phyloP scores from a whole-genome alignment of 2,329 filamentous ascomycete genomes.

The Botrytis sinoallii region DNA sequence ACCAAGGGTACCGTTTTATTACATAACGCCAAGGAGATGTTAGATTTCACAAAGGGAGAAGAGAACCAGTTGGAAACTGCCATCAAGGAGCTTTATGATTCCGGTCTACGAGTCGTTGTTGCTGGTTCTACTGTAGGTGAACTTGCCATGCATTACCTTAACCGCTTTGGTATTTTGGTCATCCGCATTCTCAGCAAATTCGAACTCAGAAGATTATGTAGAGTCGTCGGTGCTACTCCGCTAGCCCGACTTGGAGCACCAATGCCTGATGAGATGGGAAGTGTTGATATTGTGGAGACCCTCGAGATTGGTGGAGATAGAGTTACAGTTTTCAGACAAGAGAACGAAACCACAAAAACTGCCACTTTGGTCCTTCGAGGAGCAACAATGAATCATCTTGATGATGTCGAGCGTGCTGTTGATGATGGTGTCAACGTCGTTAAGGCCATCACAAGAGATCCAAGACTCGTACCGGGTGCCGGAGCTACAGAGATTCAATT shows the following conservation, averaged over 20 bases:
- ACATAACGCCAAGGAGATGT: conserved; percentile 97
- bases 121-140: conserved; percentile 94
- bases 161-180: conserved; percentile 91
- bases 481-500: conserved; percentile 94
- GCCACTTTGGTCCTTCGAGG: conserved; percentile 92
- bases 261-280: conserved; percentile 99
- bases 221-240: conserved; percentile 95
- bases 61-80: conserved; percentile 84
- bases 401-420: conserved; percentile 94
- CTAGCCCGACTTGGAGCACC: conserved; percentile 91
- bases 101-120: conserved; percentile 85
- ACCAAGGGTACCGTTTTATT: conserved; percentile 97
- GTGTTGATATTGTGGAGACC: conserved; percentile 91
- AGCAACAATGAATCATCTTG: conserved; percentile 95
- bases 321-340: conserved; percentile 97
- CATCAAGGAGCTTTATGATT: conserved; percentile 95
- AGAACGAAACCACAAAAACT: conserved; percentile 86
- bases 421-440: conserved; percentile 98
- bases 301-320: conserved; percentile 96
- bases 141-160: conserved; percentile 94
- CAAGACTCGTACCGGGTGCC: conserved; percentile 86
- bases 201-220: conserved; percentile 89
- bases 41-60: conserved; percentile 97
- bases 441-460: conserved; percentile 94
- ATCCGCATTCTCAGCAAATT: conserved; percentile 99